A percentile compares a stretch with the other conserved stretches of the same genome.
phyloP scores from a whole-genome alignment of 2,329 filamentous ascomycete genomes.

The Alternaria atra region DNA sequence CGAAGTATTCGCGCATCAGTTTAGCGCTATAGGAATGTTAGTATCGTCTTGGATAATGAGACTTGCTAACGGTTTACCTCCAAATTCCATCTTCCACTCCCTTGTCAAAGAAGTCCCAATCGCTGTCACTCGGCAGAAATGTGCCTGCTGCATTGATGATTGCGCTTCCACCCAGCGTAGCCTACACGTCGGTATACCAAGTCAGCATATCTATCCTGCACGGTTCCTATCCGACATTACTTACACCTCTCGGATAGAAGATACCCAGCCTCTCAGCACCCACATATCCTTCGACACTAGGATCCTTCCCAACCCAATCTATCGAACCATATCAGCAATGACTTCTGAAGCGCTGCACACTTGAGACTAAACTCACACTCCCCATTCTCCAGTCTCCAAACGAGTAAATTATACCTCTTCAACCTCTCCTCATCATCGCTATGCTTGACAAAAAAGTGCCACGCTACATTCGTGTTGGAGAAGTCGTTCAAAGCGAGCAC shows the following conservation, averaged over 20 bases:
- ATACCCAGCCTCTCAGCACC: conserved; percentile 47
- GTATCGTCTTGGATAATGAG: background rate
- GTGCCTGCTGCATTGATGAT: conserved; percentile 29
- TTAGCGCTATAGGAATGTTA: conserved; percentile 6
- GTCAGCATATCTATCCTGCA: background rate
- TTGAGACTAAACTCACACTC: conserved; percentile 8
- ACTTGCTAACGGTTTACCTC: conserved; percentile 13
- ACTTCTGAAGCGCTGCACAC: background rate
- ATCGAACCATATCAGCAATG: background rate
- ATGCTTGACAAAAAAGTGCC: conserved; percentile 69
- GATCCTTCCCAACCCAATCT: conserved; percentile 29
- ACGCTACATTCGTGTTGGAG: conserved; percentile 50
- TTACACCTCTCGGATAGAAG: conserved; percentile 27
- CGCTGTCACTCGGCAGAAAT: conserved; percentile 27
- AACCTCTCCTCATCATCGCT: conserved; percentile 62
- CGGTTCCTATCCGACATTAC: background rate
- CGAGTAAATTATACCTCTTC: conserved; percentile 54
- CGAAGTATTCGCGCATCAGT: conserved; percentile 28
- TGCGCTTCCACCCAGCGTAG: conserved; percentile 27
- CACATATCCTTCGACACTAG: conserved; percentile 28
- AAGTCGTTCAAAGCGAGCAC: conserved; percentile 59
- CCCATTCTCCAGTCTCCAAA: conserved; percentile 26
- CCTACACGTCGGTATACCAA: background rate
- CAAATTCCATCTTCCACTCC: conserved; percentile 25
- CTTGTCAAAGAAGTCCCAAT: conserved; percentile 32